A percentile compares a stretch with the other conserved stretches of the same genome.
Evolutionary conservation across 1,284 basidiomycete genomes (phyloP).

Genomic region (Pisolithus thermaeus): DNA sequence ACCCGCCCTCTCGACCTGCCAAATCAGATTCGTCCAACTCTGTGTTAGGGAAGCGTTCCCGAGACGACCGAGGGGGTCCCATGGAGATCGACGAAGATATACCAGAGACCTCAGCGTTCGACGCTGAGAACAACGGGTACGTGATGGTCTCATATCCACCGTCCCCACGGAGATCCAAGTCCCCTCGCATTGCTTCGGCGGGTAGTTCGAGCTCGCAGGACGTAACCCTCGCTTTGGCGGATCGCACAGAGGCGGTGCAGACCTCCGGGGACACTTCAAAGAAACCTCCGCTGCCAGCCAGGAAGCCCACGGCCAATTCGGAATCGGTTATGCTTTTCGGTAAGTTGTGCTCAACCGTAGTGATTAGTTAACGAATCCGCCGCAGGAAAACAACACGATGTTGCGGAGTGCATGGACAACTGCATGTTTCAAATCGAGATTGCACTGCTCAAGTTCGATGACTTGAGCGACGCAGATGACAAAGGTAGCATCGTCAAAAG

Average conservation of each 20-base stretch:
- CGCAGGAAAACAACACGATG: constrained; percentile 90
- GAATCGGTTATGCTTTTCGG: constrained; percentile 89
- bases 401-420: constrained; percentile 98
- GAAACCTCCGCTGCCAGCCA: constrained; percentile 57
- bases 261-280: constrained; percentile 27
- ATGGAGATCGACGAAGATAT: constrained; percentile 48
- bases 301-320: constrained; percentile 50
- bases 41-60: constrained; percentile 68
- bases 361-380: background rate
- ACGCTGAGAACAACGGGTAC: constrained; percentile 43
- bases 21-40: constrained; percentile 37
- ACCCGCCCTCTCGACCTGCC: constrained; percentile 39
- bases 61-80: constrained; percentile 36
- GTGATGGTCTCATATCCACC: constrained; percentile 40
- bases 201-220: constrained; percentile 27
- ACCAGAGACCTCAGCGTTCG: constrained; percentile 27
- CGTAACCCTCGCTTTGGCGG: constrained; percentile 34
- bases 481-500: constrained; percentile 76
- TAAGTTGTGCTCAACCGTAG: constrained; percentile 29
- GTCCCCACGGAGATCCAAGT: constrained; percentile 34
- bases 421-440: constrained; percentile 98
- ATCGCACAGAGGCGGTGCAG: constrained; percentile 18
- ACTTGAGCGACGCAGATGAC: constrained; percentile 45
- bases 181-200: constrained; percentile 30
- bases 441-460: constrained; percentile 76